Evolutionary conservation across 768 basidiomycete species (phyloP).

Genomic region (Phanerochaete sordida): DNA sequence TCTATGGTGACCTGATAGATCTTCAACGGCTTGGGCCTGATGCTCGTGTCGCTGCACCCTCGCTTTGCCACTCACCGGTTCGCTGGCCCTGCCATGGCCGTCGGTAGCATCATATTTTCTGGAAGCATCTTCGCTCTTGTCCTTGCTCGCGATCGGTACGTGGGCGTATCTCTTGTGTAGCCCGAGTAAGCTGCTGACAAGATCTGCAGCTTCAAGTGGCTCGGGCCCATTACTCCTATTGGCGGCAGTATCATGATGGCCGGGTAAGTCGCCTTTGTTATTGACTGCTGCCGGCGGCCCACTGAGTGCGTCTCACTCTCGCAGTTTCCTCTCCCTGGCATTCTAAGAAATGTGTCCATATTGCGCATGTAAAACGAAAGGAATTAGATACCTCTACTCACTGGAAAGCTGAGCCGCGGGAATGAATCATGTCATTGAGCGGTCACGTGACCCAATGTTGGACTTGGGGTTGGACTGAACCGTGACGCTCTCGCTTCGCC

Average conservation of each 20-base stretch:
- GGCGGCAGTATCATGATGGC: constrained; percentile 64
- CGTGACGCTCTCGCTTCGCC: background rate
- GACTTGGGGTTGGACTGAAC: background rate
- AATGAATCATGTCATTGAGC: background rate
- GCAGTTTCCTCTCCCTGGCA: constrained; percentile 52
- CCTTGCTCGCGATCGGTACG: constrained; percentile 43
- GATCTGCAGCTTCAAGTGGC: constrained; percentile 36
- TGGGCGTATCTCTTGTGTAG: background rate
- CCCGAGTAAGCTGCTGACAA: background rate
- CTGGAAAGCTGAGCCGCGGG: background rate
- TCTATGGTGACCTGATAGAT: constrained; percentile 35
- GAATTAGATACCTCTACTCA: no score
- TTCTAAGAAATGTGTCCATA: no score
- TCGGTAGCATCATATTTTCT: constrained; percentile 58
- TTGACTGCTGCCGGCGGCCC: background rate
- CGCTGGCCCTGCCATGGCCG: constrained; percentile 62
- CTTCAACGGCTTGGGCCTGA: constrained; percentile 63
- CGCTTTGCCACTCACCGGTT: constrained; percentile 57
- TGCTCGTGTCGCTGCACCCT: constrained; percentile 60
- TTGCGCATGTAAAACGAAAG: no score
- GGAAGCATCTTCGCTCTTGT: constrained; percentile 57
- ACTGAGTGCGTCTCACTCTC: background rate
- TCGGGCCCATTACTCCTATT: constrained; percentile 67
- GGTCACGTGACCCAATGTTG: constrained; percentile 2
- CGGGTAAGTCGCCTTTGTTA: constrained; percentile 43